Evolutionary conservation across 768 basidiomycete species (phyloP), one percentile per base, ranked within the genome.

Genomic region (Boletellus ananiceps): DNA sequence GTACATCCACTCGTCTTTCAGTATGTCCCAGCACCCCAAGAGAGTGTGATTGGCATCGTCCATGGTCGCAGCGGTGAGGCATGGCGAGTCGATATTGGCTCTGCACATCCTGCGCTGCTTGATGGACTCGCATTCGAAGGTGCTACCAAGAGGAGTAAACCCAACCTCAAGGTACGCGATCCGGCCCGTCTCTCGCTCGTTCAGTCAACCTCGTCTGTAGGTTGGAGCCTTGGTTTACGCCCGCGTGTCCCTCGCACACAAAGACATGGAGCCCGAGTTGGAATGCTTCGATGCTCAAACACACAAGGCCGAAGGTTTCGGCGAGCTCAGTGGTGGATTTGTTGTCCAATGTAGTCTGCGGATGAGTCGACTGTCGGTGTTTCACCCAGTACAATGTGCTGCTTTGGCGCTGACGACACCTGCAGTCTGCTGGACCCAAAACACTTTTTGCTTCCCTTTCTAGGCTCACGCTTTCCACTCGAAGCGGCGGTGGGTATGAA

Each of bases 261-360:
- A 93, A 61, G 94, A 98, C 66, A 94, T 97, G 89, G 96, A 99
- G 47, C 94, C 96, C 1, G 96, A 99, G 62, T 73, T 99, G 8
- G 93, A 96, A 63, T 99, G 96, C 65, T 91, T 96, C 59, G 91
- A 97, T 61, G 89, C 92, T 2, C 87, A 93, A 58, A 92, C 90
- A 21, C 84, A 82, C 55, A 98, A 96, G 68, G 73, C 93, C 1
- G 90, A 91, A 51, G 95, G 93, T 0, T 97, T 89, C 58, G 96
- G 96, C 1, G 93, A 94, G 57, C 76, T 99, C 33, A 93, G 89
- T 56, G 88, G 85, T 8, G 95, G 95, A 1, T 88, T 95, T 59
- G 63, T 96, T 52, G 74, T 88, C 8, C 76, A 80, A 32, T 89
- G 88, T 59, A 92, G 91, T 59, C 70, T 97, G 39, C 83, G 84